A percentile compares a stretch with the other conserved stretches of the same genome.
Evolutionary conservation across 768 basidiomycete species (phyloP).

Genomic region (Lyophyllum semitale): DNA sequence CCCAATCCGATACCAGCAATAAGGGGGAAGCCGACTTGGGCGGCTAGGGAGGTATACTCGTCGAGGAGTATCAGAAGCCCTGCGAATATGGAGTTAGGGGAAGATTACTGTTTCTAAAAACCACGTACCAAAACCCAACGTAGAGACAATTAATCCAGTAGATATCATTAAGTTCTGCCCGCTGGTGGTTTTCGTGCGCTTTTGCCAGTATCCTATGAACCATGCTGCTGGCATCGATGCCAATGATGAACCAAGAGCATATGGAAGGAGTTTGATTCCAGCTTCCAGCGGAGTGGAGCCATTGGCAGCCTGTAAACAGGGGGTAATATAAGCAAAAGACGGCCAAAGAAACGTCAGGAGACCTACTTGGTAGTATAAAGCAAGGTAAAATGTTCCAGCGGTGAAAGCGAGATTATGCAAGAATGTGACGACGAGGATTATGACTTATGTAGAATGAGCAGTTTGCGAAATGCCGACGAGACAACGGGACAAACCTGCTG

Average conservation of each 20-base stretch:
- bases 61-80: slow-evolving; percentile 69
- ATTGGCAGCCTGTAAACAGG: slow-evolving; percentile 58
- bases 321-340: not conserved
- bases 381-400: slow-evolving; percentile 85
- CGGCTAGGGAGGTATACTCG: slow-evolving; percentile 43
- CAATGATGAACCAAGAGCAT: slow-evolving; percentile 82
- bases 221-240: slow-evolving; percentile 88
- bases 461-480: slow-evolving; percentile 5
- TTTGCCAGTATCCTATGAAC: slow-evolving; percentile 73
- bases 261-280: slow-evolving; percentile 76
- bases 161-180: slow-evolving; percentile 70
- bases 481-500: slow-evolving; percentile 49
- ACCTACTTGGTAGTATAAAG: slow-evolving; percentile 76
- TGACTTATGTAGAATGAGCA: slow-evolving; percentile 43
- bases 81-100: slow-evolving; percentile 26
- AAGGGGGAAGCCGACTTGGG: slow-evolving; percentile 62
- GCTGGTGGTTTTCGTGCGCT: slow-evolving; percentile 51
- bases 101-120: not conserved
- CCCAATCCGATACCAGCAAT: slow-evolving; percentile 79
- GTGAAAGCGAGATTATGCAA: slow-evolving; percentile 84
- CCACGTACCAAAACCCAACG: slow-evolving; percentile 72
- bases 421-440: slow-evolving; percentile 69
- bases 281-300: slow-evolving; percentile 71
- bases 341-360: slow-evolving; percentile 10
- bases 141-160: slow-evolving; percentile 61